phyloP scores from a whole-genome alignment of 1,284 basidiomycete species.

The Singerocomus inundabilis region DNA sequence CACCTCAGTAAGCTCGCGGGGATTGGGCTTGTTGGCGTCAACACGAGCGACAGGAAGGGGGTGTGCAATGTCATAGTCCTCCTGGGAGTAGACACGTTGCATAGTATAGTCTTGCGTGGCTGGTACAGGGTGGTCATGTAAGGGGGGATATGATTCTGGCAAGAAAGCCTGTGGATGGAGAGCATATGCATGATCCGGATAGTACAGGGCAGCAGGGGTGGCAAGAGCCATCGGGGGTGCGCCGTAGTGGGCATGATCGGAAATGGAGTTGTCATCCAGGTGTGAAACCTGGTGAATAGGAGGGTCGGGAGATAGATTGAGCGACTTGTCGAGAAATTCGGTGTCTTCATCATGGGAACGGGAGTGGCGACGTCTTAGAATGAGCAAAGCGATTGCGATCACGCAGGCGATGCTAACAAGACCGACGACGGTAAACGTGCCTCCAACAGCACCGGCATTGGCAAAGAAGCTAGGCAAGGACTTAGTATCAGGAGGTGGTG shows the following conservation, averaged over 20 bases:
- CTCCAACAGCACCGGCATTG: constrained; percentile 47
- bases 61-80: constrained; percentile 20
- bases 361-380: constrained; percentile 26
- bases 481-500: background rate
- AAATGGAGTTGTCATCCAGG: constrained; percentile 18
- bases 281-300: constrained; percentile 9
- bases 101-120: constrained; percentile 15
- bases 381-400: constrained; percentile 26
- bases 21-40: constrained; percentile 14
- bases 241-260: constrained; percentile 27
- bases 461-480: constrained; percentile 41
- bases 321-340: constrained; percentile 30
- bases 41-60: constrained; percentile 5
- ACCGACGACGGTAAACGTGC: constrained; percentile 41
- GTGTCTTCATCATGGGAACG: constrained; percentile 27
- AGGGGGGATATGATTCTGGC: background rate
- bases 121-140: background rate
- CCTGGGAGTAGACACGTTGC: constrained; percentile 22
- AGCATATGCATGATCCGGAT: constrained; percentile 26
- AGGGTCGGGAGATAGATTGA: constrained; percentile 9
- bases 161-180: constrained; percentile 17
- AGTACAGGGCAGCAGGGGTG: constrained; percentile 23
- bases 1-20: constrained; percentile 8
- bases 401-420: constrained; percentile 32
- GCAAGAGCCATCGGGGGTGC: constrained; percentile 19